Percentiles rank a stretch among this genome's conserved stretches.
phyloP scores from a whole-genome alignment of 2,329 filamentous ascomycete genomes.

The Beauveria medogensis region DNA sequence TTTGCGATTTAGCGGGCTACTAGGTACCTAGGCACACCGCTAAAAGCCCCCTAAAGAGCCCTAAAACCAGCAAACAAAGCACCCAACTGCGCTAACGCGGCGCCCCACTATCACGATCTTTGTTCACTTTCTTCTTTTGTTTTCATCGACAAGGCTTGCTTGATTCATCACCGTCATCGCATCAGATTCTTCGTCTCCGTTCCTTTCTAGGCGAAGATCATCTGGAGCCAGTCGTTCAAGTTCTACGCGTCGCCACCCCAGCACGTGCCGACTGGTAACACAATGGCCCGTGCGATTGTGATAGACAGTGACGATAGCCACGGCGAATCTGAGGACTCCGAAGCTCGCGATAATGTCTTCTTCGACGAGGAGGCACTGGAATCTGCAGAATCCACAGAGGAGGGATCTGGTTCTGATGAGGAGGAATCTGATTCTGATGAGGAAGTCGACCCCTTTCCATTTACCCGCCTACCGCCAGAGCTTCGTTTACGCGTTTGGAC shows the following conservation, averaged over 20 bases:
- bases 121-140: not conserved
- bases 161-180: not conserved
- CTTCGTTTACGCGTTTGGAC: slow-evolving; percentile 27
- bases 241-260: not conserved
- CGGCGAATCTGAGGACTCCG: not conserved
- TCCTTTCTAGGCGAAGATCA: not conserved
- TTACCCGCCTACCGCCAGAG: slow-evolving; percentile 25
- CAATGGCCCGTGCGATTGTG: not conserved
- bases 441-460: slow-evolving; percentile 18
- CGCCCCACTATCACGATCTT: slow-evolving; percentile 1
- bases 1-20: not conserved
- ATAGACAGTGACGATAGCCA: slow-evolving; percentile 2
- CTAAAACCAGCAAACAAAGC: not conserved
- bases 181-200: not conserved
- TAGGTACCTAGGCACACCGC: not conserved
- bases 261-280: slow-evolving; percentile 1
- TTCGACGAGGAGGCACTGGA: slow-evolving; percentile 9
- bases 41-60: not conserved
- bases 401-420: not conserved
- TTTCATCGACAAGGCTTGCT: not conserved
- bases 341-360: not conserved
- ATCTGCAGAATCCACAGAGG: not conserved
- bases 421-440: not conserved
- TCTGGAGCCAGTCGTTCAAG: not conserved
- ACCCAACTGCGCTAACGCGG: not conserved